Evolutionary conservation across 805 yeast genomes (phyloP).

Genomic region (Metschnikowia anglica): DNA sequence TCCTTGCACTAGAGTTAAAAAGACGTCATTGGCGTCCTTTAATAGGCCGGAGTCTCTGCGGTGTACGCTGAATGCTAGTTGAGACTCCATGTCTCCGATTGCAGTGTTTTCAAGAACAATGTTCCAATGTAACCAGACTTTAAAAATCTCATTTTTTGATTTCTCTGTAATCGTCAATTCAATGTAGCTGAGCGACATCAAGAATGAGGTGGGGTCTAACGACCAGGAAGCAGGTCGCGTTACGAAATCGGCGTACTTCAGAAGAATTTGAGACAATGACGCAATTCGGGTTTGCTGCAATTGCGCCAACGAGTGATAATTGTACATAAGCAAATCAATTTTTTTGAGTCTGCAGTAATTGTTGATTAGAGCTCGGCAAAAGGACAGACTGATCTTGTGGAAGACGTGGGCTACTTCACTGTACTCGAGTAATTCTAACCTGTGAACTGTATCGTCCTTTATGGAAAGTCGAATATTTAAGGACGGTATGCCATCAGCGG

Average conservation of each 20-base stretch:
- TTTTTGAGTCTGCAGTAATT: conserved; percentile 28
- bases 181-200: conserved; percentile 13
- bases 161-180: conserved; percentile 11
- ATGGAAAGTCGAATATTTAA: conserved; percentile 8
- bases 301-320: conserved; percentile 33
- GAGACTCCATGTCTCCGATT: conserved; percentile 11
- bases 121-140: conserved; percentile 16
- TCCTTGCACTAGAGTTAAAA: conserved; percentile 22
- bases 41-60: conserved; percentile 15
- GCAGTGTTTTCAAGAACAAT: conserved; percentile 7
- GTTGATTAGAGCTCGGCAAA: conserved; percentile 18
- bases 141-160: background rate
- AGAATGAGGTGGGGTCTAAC: background rate
- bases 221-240: conserved; percentile 11
- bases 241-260: conserved; percentile 20
- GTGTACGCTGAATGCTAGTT: conserved; percentile 6
- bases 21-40: conserved; percentile 18
- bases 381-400: conserved; percentile 20
- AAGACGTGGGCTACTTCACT: conserved; percentile 6
- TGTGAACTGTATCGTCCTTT: conserved; percentile 12
- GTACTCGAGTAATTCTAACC: conserved; percentile 7
- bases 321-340: conserved; percentile 31
- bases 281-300: conserved; percentile 25
- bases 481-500: conserved; percentile 10
- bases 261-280: conserved; percentile 23